phyloP scores from a whole-genome alignment of 1,284 basidiomycete species.

The Rhodotorula sp. region DNA sequence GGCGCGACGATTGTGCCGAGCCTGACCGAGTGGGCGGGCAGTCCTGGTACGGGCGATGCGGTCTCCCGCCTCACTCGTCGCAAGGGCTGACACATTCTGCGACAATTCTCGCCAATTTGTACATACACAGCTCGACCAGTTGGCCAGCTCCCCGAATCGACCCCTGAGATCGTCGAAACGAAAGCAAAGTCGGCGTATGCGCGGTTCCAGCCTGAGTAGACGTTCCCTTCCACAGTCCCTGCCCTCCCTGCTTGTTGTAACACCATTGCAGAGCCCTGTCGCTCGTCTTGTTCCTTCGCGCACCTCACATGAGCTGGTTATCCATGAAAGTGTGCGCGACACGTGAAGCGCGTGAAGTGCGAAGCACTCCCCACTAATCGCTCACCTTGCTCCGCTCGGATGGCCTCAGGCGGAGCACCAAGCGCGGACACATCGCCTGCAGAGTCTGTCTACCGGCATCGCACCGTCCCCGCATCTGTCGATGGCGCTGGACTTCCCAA shows the following conservation, averaged over 20 bases:
- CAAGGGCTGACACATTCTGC: neutral
- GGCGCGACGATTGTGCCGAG: slow-evolving; percentile 91
- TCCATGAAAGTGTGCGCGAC: too few relatives aligned
- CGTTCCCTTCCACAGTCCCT: neutral
- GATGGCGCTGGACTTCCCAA: too few relatives aligned
- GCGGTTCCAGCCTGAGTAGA: slow-evolving; percentile 59
- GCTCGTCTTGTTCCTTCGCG: too few relatives aligned
- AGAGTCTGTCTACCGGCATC: too few relatives aligned
- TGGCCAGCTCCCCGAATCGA: slow-evolving; percentile 85
- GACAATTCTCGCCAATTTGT: too few relatives aligned
- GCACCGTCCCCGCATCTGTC: too few relatives aligned
- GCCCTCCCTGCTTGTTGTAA: slow-evolving; percentile 2
- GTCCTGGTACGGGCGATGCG: slow-evolving; percentile 66
- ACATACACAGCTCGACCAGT: slow-evolving; percentile 66
- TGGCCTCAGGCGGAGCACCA: too few relatives aligned
- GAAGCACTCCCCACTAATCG: too few relatives aligned
- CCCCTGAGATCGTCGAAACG: slow-evolving; percentile 75
- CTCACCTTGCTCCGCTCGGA: too few relatives aligned
- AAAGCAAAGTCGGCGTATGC: slow-evolving; percentile 75
- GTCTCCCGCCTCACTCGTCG: neutral
- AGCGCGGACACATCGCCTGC: too few relatives aligned
- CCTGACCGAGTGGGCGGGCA: slow-evolving; percentile 80
- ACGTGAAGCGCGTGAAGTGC: too few relatives aligned
- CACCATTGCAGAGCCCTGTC: neutral
- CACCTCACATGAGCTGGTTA: too few relatives aligned